Evolutionary conservation across 208 protist genomes (phyloP).

Genomic region (Wallacemonas sp.): DNA sequence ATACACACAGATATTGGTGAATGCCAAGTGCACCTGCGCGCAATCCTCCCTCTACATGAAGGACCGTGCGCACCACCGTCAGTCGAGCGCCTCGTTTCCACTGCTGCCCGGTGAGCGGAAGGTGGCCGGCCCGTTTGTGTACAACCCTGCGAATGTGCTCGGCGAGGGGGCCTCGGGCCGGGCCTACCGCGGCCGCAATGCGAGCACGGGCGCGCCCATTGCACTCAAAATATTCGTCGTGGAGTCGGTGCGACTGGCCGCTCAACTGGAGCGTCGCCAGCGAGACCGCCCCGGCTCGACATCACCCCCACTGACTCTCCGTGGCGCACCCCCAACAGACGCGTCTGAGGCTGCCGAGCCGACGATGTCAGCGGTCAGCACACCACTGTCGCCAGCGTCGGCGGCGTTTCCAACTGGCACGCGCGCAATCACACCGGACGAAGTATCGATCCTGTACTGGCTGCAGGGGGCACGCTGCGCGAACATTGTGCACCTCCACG

Average conservation of each 20-base stretch:
- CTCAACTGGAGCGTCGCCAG: neutral
- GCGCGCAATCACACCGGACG: slow-evolving; percentile 12
- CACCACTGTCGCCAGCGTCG: neutral
- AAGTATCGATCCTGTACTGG: slow-evolving; percentile 29
- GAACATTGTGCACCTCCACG: slow-evolving; percentile 43
- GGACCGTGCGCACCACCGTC: neutral
- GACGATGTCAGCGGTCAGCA: too few species aligned
- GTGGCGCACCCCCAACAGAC: too few species aligned
- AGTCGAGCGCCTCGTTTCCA: neutral
- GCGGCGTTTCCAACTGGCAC: slow-evolving; percentile 8
- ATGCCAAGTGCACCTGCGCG: too few species aligned
- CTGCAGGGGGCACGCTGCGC: slow-evolving; percentile 38
- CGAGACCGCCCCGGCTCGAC: too few species aligned
- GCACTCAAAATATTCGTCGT: slow-evolving; percentile 59
- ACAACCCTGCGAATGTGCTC: slow-evolving; percentile 38
- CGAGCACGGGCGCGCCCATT: slow-evolving; percentile 27
- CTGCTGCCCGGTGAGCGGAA: neutral
- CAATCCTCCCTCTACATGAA: too few species aligned
- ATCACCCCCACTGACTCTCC: too few species aligned
- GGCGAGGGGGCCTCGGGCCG: slow-evolving; percentile 59
- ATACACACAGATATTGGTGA: too few species aligned
- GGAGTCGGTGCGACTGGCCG: slow-evolving; percentile 6
- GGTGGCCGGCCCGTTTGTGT: slow-evolving; percentile 21
- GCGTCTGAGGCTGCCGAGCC: too few species aligned
- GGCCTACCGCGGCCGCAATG: slow-evolving; percentile 44